A percentile compares a stretch with the other conserved stretches of the same genome.
These are phyloP conservation scores for Pleurotus sapidus DNA, from an alignment of 768 basidiomycete species.

Conservation along the genomic window DNA sequence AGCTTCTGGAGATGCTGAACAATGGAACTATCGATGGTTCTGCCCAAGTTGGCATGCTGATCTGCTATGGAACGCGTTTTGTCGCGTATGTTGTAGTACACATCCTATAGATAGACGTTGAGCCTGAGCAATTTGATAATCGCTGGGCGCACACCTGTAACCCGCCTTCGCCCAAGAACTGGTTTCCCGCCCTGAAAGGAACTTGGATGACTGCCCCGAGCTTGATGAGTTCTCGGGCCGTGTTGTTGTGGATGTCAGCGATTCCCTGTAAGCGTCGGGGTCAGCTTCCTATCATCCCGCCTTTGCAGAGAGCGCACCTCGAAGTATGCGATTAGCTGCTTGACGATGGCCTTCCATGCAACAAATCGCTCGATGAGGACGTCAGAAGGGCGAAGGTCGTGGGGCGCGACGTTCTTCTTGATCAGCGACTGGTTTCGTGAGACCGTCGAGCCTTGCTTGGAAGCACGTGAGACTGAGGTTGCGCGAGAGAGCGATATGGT, in stretches of 20 bases:
- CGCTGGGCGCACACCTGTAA: conserved; percentile 56
- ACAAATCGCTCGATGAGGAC: conserved; percentile 94
- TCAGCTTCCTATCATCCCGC: neutral
- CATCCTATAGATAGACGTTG: conserved; percentile 50
- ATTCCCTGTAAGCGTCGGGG: conserved; percentile 32
- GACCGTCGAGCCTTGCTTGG: conserved; percentile 64
- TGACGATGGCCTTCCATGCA: conserved; percentile 95
- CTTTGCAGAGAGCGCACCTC: conserved; percentile 37
- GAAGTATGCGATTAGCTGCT: conserved; percentile 92
- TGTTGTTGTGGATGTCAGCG: conserved; percentile 91
- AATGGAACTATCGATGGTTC: conserved; percentile 95
- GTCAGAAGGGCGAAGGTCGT: conserved; percentile 90
- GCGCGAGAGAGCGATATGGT: conserved; percentile 59
- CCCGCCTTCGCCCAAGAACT: conserved; percentile 97
- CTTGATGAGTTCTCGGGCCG: conserved; percentile 89
- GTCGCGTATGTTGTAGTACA: conserved; percentile 91
- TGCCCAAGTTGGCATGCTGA: conserved; percentile 93
- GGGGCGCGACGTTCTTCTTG: conserved; percentile 89
- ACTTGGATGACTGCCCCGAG: conserved; percentile 96
- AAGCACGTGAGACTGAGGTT: conserved; percentile 66
- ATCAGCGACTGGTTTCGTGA: conserved; percentile 86
- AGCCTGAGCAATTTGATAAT: neutral
- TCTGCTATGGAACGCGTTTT: conserved; percentile 92
- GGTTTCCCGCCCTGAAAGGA: conserved; percentile 92
- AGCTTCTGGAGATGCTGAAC: conserved; percentile 98